phyloP scores from a whole-genome alignment of 768 basidiomycete species.

The Amanita phalloides region DNA sequence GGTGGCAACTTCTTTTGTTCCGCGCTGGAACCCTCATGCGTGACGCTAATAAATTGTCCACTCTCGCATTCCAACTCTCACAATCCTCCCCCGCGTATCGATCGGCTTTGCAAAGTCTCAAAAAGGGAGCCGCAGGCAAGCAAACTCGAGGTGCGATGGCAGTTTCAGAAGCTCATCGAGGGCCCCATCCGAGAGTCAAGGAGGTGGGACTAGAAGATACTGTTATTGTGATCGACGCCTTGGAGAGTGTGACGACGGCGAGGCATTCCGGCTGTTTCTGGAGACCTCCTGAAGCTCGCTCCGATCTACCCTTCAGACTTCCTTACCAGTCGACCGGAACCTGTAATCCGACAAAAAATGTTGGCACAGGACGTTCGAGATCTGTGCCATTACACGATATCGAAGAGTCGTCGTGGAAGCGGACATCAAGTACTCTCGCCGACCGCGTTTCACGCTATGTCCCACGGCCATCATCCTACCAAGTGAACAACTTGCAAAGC shows the following conservation, averaged over 20 bases:
- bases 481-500: background rate
- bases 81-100: background rate
- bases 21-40: background rate
- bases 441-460: background rate
- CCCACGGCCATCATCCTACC: background rate
- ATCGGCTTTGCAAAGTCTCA: too few species aligned
- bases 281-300: background rate
- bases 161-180: background rate
- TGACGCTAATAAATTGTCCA: background rate
- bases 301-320: background rate
- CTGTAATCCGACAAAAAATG: too few species aligned
- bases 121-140: background rate
- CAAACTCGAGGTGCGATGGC: background rate
- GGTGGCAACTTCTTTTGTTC: background rate
- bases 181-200: background rate
- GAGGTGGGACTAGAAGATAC: background rate
- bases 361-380: too few species aligned
- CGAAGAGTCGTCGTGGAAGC: too few species aligned
- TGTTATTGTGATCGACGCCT: background rate
- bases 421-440: background rate
- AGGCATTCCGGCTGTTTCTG: background rate
- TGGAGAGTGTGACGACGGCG: background rate
- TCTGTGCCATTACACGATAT: too few species aligned
- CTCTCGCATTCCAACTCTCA: background rate
- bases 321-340: too few species aligned